Evolutionary conservation across 257 asterid genomes (phyloP).

Genomic region (Nicotiana otophora): DNA sequence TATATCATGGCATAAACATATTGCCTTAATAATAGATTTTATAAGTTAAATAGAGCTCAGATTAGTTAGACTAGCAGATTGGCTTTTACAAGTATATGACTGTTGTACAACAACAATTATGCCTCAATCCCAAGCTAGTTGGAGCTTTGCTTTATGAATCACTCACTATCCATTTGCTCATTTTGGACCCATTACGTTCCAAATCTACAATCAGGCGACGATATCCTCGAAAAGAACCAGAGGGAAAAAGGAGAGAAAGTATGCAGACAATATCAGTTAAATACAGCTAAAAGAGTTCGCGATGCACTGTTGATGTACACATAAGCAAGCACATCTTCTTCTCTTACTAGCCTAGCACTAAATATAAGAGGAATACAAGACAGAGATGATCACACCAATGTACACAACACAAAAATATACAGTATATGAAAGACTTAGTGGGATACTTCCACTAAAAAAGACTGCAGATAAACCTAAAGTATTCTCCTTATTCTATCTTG

Average conservation of each 20-base stretch:
- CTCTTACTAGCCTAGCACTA: background rate
- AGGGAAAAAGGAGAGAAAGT: background rate
- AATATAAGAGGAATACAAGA: background rate
- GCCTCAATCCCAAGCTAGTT: background rate
- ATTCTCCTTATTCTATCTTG: background rate
- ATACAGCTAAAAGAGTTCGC: background rate
- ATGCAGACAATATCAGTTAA: background rate
- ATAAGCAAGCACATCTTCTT: background rate
- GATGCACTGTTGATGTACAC: background rate
- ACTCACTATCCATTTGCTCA: background rate
- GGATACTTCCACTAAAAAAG: background rate
- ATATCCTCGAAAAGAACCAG: background rate
- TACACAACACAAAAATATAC: background rate
- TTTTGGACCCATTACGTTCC: background rate
- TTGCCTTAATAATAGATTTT: background rate
- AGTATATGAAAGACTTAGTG: background rate
- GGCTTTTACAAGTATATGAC: background rate
- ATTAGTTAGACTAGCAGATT: background rate
- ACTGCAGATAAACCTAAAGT: background rate
- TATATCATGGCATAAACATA: background rate
- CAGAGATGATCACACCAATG: background rate
- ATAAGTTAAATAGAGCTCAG: background rate
- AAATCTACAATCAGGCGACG: background rate
- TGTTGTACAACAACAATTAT: background rate
- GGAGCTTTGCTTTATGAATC: background rate